phyloP scores from a whole-genome alignment of 495 filamentous ascomycete genomes.

The Annulohypoxylon maeteangense region DNA sequence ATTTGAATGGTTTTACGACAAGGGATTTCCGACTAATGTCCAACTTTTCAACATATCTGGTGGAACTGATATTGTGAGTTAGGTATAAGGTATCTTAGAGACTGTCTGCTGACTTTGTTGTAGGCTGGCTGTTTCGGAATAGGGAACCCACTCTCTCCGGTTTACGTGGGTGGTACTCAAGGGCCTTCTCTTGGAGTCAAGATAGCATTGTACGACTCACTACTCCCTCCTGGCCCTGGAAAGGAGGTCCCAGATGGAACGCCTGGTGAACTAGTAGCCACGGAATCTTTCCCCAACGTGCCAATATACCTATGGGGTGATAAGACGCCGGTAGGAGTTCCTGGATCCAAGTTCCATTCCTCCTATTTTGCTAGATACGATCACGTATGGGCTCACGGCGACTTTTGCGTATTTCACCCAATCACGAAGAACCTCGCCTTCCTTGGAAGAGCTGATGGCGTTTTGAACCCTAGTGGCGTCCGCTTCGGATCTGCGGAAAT shows the following conservation, averaged over 20 bases:
- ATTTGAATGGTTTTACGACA: constrained; percentile 86
- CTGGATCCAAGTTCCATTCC: constrained; percentile 68
- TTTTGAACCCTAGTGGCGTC: constrained; percentile 88
- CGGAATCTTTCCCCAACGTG: constrained; percentile 75
- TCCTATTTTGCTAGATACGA: constrained; percentile 79
- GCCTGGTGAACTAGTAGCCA: constrained; percentile 78
- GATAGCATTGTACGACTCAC: constrained; percentile 75
- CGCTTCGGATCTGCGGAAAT: constrained; percentile 88
- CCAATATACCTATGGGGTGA: constrained; percentile 79
- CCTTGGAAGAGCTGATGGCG: constrained; percentile 86
- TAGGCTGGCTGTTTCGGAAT: constrained; percentile 73
- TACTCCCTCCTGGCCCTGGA: constrained; percentile 64
- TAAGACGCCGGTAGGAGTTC: constrained; percentile 51
- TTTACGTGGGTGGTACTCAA: constrained; percentile 77
- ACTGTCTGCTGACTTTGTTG: constrained; percentile 10
- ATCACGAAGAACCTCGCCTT: constrained; percentile 71
- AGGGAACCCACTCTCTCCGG: constrained; percentile 74
- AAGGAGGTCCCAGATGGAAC: constrained; percentile 65
- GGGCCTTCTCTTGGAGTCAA: constrained; percentile 71
- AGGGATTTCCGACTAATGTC: constrained; percentile 71
- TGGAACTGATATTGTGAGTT: constrained; percentile 74
- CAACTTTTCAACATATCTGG: constrained; percentile 80
- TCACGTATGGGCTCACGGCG: constrained; percentile 83
- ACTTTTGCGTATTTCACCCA: constrained; percentile 78
- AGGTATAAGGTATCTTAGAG: constrained; percentile 7